A percentile compares a stretch with the other conserved stretches of the same genome.
phyloP scores from a whole-genome alignment of 1,139 yeast species.

The Lodderomyces margitis region DNA sequence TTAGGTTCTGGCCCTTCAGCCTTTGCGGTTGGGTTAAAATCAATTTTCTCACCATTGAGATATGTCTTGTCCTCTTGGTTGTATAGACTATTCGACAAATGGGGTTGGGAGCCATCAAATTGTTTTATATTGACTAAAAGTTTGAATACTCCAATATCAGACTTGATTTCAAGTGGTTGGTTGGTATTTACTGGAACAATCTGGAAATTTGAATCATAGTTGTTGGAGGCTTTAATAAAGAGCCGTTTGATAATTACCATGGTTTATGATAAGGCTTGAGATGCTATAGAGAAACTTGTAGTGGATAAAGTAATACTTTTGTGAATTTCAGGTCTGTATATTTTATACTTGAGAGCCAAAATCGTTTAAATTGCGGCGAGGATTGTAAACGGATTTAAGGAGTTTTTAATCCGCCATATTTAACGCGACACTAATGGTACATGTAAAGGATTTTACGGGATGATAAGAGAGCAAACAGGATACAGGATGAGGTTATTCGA shows the following conservation, averaged over 20 bases:
- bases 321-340: background rate
- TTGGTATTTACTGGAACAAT: constrained; percentile 48
- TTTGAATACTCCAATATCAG: constrained; percentile 39
- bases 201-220: constrained; percentile 25
- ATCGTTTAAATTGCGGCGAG: too few species aligned
- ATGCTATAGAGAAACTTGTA: background rate
- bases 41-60: constrained; percentile 26
- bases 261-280: too few species aligned
- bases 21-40: constrained; percentile 8
- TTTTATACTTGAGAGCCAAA: too few species aligned
- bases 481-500: too few species aligned
- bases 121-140: constrained; percentile 41
- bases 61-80: constrained; percentile 30
- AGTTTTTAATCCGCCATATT: too few species aligned
- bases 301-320: too few species aligned
- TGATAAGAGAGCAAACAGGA: too few species aligned
- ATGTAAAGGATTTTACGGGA: too few species aligned
- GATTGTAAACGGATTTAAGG: too few species aligned
- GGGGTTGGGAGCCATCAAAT: constrained; percentile 46
- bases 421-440: too few species aligned
- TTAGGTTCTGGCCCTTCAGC: constrained; percentile 21
- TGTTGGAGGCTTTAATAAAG: constrained; percentile 33
- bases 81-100: constrained; percentile 32
- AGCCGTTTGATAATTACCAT: constrained; percentile 31
- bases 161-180: constrained; percentile 31